These are phyloP conservation scores for Penicillium coffeae DNA, from an alignment of 495 filamentous ascomycete species.

Conservation along the genomic window DNA sequence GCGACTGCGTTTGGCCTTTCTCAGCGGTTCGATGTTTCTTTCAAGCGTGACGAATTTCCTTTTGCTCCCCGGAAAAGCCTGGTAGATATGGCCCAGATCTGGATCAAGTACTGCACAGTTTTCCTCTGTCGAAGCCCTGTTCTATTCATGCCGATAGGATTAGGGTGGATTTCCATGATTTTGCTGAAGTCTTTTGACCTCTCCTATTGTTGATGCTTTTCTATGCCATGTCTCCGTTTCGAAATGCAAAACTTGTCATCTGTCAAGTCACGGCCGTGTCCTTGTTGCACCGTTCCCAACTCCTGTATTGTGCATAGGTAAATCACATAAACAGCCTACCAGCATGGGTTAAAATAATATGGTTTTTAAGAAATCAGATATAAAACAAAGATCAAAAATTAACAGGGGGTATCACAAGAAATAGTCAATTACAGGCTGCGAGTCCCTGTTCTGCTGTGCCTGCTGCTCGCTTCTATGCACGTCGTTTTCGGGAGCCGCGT, in stretches of 20 bases:
- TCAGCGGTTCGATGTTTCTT: slow-evolving; percentile 29
- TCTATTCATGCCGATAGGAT: slow-evolving; percentile 10
- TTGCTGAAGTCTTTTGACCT: slow-evolving; percentile 2
- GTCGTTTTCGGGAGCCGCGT: slow-evolving; percentile 94
- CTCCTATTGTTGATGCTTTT: slow-evolving; percentile 3
- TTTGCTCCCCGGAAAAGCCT: slow-evolving; percentile 20
- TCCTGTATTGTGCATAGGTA: slow-evolving; percentile 25
- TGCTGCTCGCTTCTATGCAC: slow-evolving; percentile 72
- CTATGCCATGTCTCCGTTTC: slow-evolving; percentile 13
- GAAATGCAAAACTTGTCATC: slow-evolving; percentile 16
- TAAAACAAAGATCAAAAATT: slow-evolving; percentile 12
- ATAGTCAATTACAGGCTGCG: slow-evolving; percentile 65
- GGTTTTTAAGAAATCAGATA: slow-evolving; percentile 6
- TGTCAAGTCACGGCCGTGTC: no score
- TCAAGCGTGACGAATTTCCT: slow-evolving; percentile 33
- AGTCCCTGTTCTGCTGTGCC: slow-evolving; percentile 54
- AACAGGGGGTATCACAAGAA: slow-evolving; percentile 59
- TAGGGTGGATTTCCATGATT: slow-evolving; percentile 13
- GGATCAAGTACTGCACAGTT: slow-evolving; percentile 15
- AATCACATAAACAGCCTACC: background rate
- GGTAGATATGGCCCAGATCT: slow-evolving; percentile 16
- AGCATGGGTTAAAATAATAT: slow-evolving; percentile 11
- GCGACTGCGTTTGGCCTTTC: slow-evolving; percentile 19
- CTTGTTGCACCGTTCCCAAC: no score
- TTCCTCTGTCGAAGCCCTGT: slow-evolving; percentile 2